A percentile compares a stretch with the other conserved stretches of the same genome.
Evolutionary conservation across 176 grass and related monocot species (phyloP).

Genomic region (Triticum dicoccoides): DNA sequence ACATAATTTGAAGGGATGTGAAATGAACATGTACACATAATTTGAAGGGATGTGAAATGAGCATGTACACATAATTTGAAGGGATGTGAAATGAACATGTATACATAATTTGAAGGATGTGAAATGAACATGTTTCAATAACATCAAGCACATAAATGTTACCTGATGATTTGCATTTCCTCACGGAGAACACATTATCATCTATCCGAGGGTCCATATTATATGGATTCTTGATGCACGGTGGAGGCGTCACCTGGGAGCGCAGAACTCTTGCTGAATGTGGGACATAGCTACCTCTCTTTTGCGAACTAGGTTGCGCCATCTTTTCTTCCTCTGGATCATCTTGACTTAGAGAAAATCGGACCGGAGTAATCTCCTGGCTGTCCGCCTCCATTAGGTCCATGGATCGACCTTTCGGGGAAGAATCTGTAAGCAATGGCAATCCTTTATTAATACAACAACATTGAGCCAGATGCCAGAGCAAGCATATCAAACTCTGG

Average conservation of each 20-base stretch:
- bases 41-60: neutral
- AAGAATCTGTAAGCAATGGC: conserved; percentile 48
- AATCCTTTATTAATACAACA: neutral
- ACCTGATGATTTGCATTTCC: conserved; percentile 80
- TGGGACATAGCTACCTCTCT: conserved; percentile 70
- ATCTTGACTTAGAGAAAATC: conserved; percentile 18
- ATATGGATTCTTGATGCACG: conserved; percentile 88
- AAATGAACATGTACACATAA: neutral
- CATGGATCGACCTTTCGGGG: conserved; percentile 26
- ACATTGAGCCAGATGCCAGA: neutral
- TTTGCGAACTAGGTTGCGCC: conserved; percentile 31
- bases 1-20: neutral
- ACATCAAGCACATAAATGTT: neutral
- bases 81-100: neutral
- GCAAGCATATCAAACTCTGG: neutral
- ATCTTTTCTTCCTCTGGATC: conserved; percentile 29
- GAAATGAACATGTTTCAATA: conserved; percentile 7
- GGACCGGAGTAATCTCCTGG: conserved; percentile 45
- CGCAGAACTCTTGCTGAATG: conserved; percentile 75
- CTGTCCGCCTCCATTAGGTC: conserved; percentile 23
- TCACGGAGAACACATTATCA: conserved; percentile 56
- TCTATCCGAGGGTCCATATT: conserved; percentile 32
- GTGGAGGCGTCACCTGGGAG: conserved; percentile 81
- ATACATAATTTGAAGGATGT: neutral
- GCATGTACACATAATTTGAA: neutral